Evolutionary conservation across 176 grass and related monocot species (phyloP), one percentile per base, ranked within the genome.

Genomic region (Stipa capillata): DNA sequence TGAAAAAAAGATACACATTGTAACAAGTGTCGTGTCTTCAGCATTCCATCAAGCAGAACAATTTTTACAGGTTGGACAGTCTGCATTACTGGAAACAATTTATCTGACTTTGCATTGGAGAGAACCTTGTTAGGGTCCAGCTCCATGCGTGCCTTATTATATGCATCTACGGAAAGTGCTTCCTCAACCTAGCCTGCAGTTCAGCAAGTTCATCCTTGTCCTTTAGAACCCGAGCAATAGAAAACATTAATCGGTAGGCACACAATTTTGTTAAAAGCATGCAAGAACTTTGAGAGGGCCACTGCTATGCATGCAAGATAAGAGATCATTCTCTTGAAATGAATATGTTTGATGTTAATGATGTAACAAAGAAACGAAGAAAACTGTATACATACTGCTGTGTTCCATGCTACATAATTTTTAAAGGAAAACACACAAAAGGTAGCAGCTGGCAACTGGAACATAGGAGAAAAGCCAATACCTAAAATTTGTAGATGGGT

Each of bases 91-190:
- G 87, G 87, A 47, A 98, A 94, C 44, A 94, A 21, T 82, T 98
- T 98, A 40, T 89, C 92, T 52, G 93, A 29, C 80, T 94, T 80
- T 29, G 77, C 87, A 83, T 84, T 93, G 5, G 95, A 94, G 42
- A 98, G 77, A 60, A 90, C 87, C 70, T 81, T 91, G 76, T 94
- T 90, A 31, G 90, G 87, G 57, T 92, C 95, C 42, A 98, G 69
- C 42, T 98, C 89, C 62, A 71, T 89, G 23, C 95, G 85, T 21
- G 80, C 83, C 81, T 81, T 94, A 77, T 97, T 92, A 66, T 94
- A 97, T 6, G 63, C 61, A 76, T 92, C 91, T 15, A 94, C 87
- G 95, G 92, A 60, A 94, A 98, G 16, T 83, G 87, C 53, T 82
- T 98, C 73, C 81, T 84, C 51, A 94, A 87, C 61, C 95, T 87